Base-by-base conservation (phyloP, 192 early-diverging fungal genomes). In the Coemansia sp. region DNA sequence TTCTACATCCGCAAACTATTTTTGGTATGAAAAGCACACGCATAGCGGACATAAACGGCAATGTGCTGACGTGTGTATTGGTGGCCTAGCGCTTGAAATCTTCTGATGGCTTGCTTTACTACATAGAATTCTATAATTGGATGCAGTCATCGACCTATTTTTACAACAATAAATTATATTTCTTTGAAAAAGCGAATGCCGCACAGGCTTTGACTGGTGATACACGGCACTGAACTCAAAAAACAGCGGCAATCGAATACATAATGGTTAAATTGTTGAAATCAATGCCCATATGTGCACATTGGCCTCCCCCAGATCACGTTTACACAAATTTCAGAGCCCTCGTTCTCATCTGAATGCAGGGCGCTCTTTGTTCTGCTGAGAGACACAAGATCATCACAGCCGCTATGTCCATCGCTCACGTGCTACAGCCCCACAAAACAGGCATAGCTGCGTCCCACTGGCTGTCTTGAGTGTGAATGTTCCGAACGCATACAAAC, bases 351-450 rank as follows among this genome's bases (percentile, higher is more conserved):
- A 14, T 28, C 12, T 40, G n/a, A 19, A 46, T 57, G 55, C 55
- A 57, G 44, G 55, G 55, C 12, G 31, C 33, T 16, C 26, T 49
- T 21, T 26, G 39, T 43, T 26, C 8, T 26, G 23, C 23, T 55
- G 39, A 30, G 10, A 55, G 14, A 43, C 53, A 55, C 39, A 33
- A 42, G 44, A 47, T 57, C 44, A 45, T 8, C 55, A 18, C 28
- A 35, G 33, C 33, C 33, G 33, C 33, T 35, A 35, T 35, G 33
- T 38, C 33, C 9, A 13, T 31, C 23, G 10, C 43, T 57, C 61
- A 64, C 61, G 61, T 64, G 61, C 20, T 10, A 3, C 26, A 14
- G 48, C 54, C 61, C 61, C 61, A 64, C 53, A 55, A 64, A 56
- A 19, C 50, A 41, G 8, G 21, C 20, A 28, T 13, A 46, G 18